Evolutionary conservation across 441 rosid genomes (phyloP).

Genomic region (Brassica hybrid): DNA sequence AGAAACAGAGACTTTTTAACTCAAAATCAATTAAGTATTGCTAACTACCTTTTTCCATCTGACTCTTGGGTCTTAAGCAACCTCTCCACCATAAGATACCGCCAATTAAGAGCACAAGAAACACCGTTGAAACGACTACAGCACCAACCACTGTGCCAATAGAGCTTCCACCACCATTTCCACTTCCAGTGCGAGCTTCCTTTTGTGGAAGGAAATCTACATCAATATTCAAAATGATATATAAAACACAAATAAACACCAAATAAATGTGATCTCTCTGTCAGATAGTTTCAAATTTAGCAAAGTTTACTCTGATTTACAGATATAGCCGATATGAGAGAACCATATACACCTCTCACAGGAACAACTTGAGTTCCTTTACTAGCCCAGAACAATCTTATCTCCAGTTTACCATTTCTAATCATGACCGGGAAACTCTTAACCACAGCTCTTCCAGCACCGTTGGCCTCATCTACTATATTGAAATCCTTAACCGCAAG

Average conservation of each 20-base stretch:
- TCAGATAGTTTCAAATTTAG: neutral
- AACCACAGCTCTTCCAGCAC: constrained; percentile 43
- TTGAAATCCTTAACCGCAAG: constrained; percentile 51
- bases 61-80: constrained; percentile 45
- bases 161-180: constrained; percentile 33
- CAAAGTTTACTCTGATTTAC: constrained; percentile 46
- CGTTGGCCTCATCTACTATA: constrained; percentile 54
- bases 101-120: constrained; percentile 43
- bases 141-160: constrained; percentile 47
- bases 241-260: neutral
- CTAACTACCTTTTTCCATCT: constrained; percentile 47
- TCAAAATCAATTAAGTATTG: neutral
- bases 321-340: constrained; percentile 65
- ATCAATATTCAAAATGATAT: constrained; percentile 21
- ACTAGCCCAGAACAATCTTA: constrained; percentile 64
- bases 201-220: constrained; percentile 49
- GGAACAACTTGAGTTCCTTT: constrained; percentile 61
- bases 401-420: constrained; percentile 48
- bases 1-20: neutral
- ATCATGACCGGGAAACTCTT: constrained; percentile 43
- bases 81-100: constrained; percentile 55
- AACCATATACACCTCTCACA: constrained; percentile 55
- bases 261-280: neutral
- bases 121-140: constrained; percentile 43
- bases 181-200: constrained; percentile 32